These are phyloP conservation scores for Pythium sp. DNA, from an alignment of 352 stramenopile genomes.

Conservation along the genomic window DNA sequence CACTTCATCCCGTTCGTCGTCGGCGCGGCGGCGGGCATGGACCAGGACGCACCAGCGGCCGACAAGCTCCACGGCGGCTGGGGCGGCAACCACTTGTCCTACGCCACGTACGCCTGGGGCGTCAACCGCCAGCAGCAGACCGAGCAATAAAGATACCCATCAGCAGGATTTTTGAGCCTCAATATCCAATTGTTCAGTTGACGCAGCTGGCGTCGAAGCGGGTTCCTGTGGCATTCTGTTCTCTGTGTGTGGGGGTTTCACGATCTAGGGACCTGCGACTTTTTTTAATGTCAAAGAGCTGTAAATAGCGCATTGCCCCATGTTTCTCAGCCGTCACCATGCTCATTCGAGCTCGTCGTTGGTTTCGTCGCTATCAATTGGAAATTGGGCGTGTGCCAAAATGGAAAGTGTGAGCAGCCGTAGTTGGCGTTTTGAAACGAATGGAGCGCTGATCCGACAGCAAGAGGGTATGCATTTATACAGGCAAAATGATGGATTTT, in stretches of 20 bases:
- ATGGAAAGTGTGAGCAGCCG: background rate
- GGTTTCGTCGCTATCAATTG: slow-evolving; percentile 5
- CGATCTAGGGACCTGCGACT: background rate
- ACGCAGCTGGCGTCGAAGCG: background rate
- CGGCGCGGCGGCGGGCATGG: slow-evolving; percentile 47
- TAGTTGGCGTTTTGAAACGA: slow-evolving; percentile 4
- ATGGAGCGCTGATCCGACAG: no score
- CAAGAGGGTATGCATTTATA: background rate
- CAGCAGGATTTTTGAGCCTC: background rate
- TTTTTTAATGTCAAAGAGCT: background rate
- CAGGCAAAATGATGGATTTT: background rate
- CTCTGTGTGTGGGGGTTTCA: background rate
- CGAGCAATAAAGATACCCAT: background rate
- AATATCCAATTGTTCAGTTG: background rate
- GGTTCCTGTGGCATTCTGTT: background rate
- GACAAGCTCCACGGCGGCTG: slow-evolving; percentile 39
- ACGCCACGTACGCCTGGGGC: slow-evolving; percentile 42
- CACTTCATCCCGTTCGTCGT: slow-evolving; percentile 63
- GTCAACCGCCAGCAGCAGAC: background rate
- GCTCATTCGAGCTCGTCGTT: background rate
- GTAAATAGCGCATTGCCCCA: background rate
- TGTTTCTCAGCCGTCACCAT: no score
- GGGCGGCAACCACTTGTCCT: slow-evolving; percentile 35
- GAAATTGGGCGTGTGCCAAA: background rate
- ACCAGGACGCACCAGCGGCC: slow-evolving; percentile 25